phyloP scores from a whole-genome alignment of 208 protist species.

The Vickermania spadyakhi region DNA sequence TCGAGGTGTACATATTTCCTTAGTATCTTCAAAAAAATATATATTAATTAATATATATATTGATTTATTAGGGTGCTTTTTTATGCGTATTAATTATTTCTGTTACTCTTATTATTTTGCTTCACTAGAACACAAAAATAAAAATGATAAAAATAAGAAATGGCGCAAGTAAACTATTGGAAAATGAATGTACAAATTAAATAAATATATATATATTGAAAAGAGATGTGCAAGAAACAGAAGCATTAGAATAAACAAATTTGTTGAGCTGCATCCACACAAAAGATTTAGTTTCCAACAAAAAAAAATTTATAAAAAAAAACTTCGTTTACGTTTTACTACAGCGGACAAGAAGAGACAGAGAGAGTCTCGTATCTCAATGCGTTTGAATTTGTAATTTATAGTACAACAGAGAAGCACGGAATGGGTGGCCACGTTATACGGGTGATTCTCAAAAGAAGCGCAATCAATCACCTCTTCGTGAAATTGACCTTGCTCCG shows the following conservation, averaged over 20 bases:
- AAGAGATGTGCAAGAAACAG: neutral
- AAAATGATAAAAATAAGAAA: neutral
- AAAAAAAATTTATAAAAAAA: slow-evolving; percentile 2
- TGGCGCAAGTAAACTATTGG: neutral
- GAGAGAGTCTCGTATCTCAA: too few relatives aligned
- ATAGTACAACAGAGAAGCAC: too few relatives aligned
- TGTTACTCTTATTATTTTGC: neutral
- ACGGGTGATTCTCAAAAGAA: too few relatives aligned
- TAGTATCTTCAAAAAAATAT: neutral
- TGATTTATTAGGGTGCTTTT: neutral
- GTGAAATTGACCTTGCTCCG: too few relatives aligned
- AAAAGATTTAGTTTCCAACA: neutral
- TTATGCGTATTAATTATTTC: neutral
- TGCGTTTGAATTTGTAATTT: too few relatives aligned
- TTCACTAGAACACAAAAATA: too few relatives aligned
- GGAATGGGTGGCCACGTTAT: too few relatives aligned
- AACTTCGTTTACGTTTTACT: neutral
- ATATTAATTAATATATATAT: neutral
- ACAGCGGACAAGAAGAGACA: slow-evolving; percentile 1
- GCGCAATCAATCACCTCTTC: too few relatives aligned
- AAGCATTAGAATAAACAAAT: slow-evolving; percentile 4
- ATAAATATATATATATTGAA: too few relatives aligned
- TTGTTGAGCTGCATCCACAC: neutral
- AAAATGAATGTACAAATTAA: slow-evolving; percentile 2
- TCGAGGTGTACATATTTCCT: neutral